Evolutionary conservation across 1,284 basidiomycete genomes (phyloP).

Genomic region (Ustilago trichophora): DNA sequence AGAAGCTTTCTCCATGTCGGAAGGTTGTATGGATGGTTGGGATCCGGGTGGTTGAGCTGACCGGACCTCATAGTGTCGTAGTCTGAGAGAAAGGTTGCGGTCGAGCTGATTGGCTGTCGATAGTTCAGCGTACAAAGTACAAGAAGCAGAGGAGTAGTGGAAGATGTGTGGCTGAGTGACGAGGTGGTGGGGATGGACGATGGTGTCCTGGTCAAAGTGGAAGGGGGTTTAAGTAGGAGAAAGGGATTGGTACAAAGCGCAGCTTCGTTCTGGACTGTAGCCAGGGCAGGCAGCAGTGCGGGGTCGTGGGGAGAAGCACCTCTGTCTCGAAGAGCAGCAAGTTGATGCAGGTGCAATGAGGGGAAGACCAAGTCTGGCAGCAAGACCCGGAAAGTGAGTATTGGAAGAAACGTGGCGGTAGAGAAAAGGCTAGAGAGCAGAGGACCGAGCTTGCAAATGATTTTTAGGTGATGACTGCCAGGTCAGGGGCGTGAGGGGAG

Average conservation of each 20-base stretch:
- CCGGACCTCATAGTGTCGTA: constrained; percentile 20
- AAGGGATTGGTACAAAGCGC: background rate
- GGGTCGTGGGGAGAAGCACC: too few relatives aligned
- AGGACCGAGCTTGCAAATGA: too few relatives aligned
- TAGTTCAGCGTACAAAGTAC: background rate
- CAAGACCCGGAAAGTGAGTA: constrained; percentile 2
- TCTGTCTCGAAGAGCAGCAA: too few relatives aligned
- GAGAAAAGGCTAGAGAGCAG: background rate
- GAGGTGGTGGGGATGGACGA: background rate
- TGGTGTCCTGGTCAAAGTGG: too few relatives aligned
- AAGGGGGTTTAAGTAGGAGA: too few relatives aligned
- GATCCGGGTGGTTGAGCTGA: constrained; percentile 38
- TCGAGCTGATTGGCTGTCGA: background rate
- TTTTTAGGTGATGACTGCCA: too few relatives aligned
- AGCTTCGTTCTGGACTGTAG: background rate
- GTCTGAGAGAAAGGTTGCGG: too few relatives aligned
- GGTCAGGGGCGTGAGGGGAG: background rate
- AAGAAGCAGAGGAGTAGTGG: background rate
- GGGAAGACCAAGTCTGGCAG: too few relatives aligned
- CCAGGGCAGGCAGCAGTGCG: too few relatives aligned
- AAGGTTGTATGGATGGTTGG: constrained; percentile 52
- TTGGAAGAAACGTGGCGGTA: background rate
- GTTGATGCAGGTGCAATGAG: background rate
- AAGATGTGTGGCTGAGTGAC: too few relatives aligned
- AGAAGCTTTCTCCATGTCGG: constrained; percentile 57